Percentiles rank a stretch among this genome's conserved stretches.
phyloP scores from a whole-genome alignment of 1,139 yeast species.

The Candida sanyaensis region DNA sequence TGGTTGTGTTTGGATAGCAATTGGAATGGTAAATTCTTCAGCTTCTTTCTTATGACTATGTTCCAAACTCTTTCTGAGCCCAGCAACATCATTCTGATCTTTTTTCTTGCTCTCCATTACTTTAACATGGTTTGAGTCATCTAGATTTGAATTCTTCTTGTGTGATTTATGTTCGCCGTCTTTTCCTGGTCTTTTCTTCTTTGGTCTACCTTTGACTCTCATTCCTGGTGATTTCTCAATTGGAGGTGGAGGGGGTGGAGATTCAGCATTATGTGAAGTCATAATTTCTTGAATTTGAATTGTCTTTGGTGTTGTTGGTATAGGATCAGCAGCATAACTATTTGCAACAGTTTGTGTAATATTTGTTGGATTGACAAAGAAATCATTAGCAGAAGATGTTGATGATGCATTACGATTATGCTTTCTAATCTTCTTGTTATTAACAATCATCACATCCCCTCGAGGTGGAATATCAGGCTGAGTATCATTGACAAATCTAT shows the following conservation, averaged over 20 bases:
- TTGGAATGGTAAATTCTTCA: conserved; percentile 5
- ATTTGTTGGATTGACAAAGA: not conserved
- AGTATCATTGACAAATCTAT: conserved; percentile 28
- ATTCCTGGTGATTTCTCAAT: conserved; percentile 16
- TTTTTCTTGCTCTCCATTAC: not conserved
- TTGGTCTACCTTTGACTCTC: conserved; percentile 13
- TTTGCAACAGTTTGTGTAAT: conserved; percentile 1
- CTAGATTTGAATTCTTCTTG: not conserved
- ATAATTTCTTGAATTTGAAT: conserved; percentile 5
- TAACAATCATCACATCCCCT: conserved; percentile 31
- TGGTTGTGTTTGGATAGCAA: conserved; percentile 4
- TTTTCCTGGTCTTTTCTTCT: conserved; percentile 7
- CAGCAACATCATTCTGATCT: not conserved
- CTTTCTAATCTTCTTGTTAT: conserved; percentile 22
- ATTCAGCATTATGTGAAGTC: conserved; percentile 1
- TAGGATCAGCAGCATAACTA: not conserved
- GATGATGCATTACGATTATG: conserved; percentile 18
- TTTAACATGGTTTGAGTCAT: not conserved
- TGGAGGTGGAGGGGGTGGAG: conserved; percentile 16
- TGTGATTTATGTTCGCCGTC: not conserved
- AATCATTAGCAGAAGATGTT: conserved; percentile 9
- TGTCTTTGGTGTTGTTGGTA: conserved; percentile 6
- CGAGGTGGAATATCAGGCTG: conserved; percentile 38
- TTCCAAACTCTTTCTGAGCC: not conserved
- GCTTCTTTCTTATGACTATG: not conserved